Base-by-base conservation (phyloP, 2,329 filamentous ascomycete genomes). In the Alternaria metachromatica region DNA sequence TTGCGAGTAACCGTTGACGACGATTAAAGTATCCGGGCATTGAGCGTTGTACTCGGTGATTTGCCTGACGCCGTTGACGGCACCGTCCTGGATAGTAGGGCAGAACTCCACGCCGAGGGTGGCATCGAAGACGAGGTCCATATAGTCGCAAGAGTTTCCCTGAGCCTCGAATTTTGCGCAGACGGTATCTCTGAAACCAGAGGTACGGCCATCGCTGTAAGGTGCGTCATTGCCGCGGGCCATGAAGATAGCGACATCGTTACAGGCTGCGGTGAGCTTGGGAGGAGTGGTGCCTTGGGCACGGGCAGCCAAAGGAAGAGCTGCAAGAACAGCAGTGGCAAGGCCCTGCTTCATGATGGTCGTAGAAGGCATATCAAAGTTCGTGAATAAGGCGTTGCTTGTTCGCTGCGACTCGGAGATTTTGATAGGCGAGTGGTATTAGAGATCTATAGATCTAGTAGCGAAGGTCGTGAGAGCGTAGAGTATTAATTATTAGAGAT, bases 11-110 rank as follows among this genome's bases (percentile, higher is more conserved):
- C 59, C 59, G 13, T 58, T 62, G 20, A 62, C 37, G 15, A 62
- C 54, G 20, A 62, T 51, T 37, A 62, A 23, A 2, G 59, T 62
- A 10, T 51, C 54, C 20, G 59, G 59, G 37, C 59, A 62, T 6
- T 58, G 45, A 3, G 54, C 54, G n/a, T 62, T 62, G 20, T 62
- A 62, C 54, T 62, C 59, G 6, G 59, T 62, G n/a, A 62, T 62
- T 51, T 62, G 59, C 26, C 45, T 58, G 21, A 62, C 41, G 3
- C 59, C 59, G 30, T 62, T 62, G 37, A 41, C 46, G 20, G 54
- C 59, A 62, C 59, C 59, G 25, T 58, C 59, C 26, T 51, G 45
- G 45, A 62, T 62, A 6, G 59, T 62, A 46, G 59, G 59, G 46
- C 59, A 62, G 10, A 37, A 62, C 6, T 49, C 33, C 1, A 45